Conservation (phyloP, 805 yeast species). For the Priceomyces medius region DNA sequence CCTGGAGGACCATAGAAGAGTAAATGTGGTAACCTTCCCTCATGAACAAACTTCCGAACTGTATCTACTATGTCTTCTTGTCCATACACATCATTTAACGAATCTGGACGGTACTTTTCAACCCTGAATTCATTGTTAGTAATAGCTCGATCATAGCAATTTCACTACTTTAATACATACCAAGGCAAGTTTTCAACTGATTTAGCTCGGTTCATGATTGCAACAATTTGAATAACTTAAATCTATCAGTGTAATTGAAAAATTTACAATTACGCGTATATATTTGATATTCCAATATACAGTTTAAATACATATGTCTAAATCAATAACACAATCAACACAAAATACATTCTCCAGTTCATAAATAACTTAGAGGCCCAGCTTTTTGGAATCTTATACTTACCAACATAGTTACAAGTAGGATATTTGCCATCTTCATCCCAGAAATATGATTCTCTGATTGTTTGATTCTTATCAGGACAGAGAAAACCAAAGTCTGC, state of each 20-base stretch:
- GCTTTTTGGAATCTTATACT: constrained; percentile 6
- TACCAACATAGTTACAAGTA: constrained; percentile 40
- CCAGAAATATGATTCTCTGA: constrained; percentile 45
- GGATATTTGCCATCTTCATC: constrained; percentile 27
- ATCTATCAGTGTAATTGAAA: too few relatives aligned
- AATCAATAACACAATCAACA: constrained; percentile 7
- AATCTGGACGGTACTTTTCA: constrained; percentile 89
- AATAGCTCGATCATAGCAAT: too few relatives aligned
- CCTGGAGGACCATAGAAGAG: constrained; percentile 96
- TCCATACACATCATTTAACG: constrained; percentile 86
- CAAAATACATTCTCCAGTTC: constrained; percentile 15
- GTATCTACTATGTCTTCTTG: constrained; percentile 85
- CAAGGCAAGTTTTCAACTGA: constrained; percentile 60
- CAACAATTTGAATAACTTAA: too few relatives aligned
- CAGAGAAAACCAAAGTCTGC: constrained; percentile 71
- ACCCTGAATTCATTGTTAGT: constrained; percentile 50
- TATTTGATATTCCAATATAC: not conserved
- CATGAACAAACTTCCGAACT: constrained; percentile 77
- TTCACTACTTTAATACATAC: constrained; percentile 18
- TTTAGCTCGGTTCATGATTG: not conserved
- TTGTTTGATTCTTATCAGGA: constrained; percentile 47
- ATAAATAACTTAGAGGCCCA: constrained; percentile 7
- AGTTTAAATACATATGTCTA: constrained; percentile 1
- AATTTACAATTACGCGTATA: not conserved
- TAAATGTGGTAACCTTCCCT: constrained; percentile 84